A percentile compares a stretch with the other conserved stretches of the same genome.
These are phyloP conservation scores for Pseudozyma hubeiensis DNA, from an alignment of 1,284 basidiomycete genomes.

Conservation along the genomic window DNA sequence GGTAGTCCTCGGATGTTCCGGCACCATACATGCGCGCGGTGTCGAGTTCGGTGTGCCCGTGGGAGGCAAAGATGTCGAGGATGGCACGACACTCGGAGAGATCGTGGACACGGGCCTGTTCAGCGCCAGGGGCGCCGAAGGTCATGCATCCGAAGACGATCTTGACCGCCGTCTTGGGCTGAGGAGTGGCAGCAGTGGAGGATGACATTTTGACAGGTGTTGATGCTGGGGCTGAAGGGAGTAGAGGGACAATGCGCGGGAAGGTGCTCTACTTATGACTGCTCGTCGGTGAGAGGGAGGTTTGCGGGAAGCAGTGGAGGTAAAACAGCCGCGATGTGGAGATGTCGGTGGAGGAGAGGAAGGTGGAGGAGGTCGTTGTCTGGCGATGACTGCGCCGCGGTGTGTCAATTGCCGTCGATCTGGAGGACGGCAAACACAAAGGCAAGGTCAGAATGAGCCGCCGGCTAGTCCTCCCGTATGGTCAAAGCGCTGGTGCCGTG, in stretches of 20 bases:
- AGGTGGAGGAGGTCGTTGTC: too few relatives aligned
- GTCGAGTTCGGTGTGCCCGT: conserved; percentile 74
- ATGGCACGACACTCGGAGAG: conserved; percentile 73
- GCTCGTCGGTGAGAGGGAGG: too few relatives aligned
- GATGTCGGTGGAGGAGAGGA: too few relatives aligned
- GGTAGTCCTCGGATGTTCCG: conserved; percentile 48
- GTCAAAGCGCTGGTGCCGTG: background rate
- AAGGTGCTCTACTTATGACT: too few relatives aligned
- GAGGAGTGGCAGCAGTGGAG: conserved; percentile 69
- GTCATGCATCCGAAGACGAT: conserved; percentile 72
- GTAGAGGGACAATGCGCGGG: background rate
- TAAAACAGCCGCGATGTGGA: too few relatives aligned
- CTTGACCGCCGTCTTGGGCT: conserved; percentile 72
- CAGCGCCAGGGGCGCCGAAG: conserved; percentile 69
- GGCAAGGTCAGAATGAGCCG: too few relatives aligned
- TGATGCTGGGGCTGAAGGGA: background rate
- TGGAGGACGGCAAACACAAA: too few relatives aligned
- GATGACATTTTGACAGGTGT: conserved; percentile 9
- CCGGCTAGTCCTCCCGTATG: background rate
- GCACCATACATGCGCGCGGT: conserved; percentile 73
- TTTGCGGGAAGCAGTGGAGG: too few relatives aligned
- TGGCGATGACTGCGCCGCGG: too few relatives aligned
- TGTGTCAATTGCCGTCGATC: too few relatives aligned
- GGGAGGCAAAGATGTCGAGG: conserved; percentile 74
- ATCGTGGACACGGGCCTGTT: conserved; percentile 73